Evolutionary conservation across 1,139 yeast genomes (phyloP), one percentile per base, ranked within the genome.

Genomic region (Yarrowia galli): DNA sequence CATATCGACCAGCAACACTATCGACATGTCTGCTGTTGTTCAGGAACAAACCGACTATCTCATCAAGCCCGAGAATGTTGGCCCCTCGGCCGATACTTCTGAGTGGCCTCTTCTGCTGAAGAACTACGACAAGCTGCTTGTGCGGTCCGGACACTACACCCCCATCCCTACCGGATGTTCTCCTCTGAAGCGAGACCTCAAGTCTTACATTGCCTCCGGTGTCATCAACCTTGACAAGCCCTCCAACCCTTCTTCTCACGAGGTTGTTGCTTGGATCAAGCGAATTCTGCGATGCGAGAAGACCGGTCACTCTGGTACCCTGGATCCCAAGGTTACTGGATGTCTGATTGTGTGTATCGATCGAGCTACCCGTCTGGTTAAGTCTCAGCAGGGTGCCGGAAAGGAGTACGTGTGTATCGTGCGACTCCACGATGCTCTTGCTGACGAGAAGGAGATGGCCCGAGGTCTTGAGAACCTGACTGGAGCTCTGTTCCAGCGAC

Each of bases 311-410:
- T 91, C 97, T 69, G 99, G 99, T 83, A 95, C 99, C 72, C 86
- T 95, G 79, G 99, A 95, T 84, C 99, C 99, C 72, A 95, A 95
- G 82, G 99, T 95, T 76, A 95, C 99, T 69, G 81, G 82, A 45
- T 95, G 99, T 84, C 85, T 95, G 79, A 95, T 95, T 80, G 99
- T 95, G 71, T 95, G 99, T 86, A 86, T 95, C 74, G 99, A 95
- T 81, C 88, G 98, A 79, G 99, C 99, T 71, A 95, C 99, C 69
- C 89, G 99, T 82, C 85, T 95, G 78, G 99, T 95, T 74, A 95
- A 95, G 82, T 91, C 98, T 69, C 99, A 95, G 83, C 99, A 95
- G 82, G 98, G 99, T 82, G 99, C 99, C 67, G 99, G 99, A 85
- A 95, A 95, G 81, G 99, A 95, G 87, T 95, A 95, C 82, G 99